Evolutionary conservation across 1,284 basidiomycete species (phyloP).

Genomic region (Ustilago xerochloae): DNA sequence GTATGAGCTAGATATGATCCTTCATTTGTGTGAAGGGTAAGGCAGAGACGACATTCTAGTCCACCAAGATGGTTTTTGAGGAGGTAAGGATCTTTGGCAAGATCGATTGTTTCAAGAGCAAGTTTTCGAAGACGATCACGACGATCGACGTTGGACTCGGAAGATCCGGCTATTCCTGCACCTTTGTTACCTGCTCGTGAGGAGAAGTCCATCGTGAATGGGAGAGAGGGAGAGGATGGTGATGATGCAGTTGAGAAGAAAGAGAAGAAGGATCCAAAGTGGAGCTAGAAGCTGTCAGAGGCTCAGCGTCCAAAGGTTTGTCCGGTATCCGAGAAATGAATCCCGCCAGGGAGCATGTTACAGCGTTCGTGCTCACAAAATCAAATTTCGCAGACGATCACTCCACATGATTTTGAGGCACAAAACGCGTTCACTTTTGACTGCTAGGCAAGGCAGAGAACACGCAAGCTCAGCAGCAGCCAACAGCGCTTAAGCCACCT

Average conservation of each 20-base stretch:
- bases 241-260: neutral
- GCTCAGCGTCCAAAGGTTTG: too few species aligned
- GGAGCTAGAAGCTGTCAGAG: constrained; percentile 4
- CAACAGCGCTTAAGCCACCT: constrained; percentile 36
- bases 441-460: constrained; percentile 14
- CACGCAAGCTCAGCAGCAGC: constrained; percentile 32
- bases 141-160: constrained; percentile 93
- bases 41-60: constrained; percentile 95
- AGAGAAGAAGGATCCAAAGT: neutral
- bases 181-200: constrained; percentile 68
- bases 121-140: constrained; percentile 94
- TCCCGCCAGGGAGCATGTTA: neutral
- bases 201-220: constrained; percentile 62
- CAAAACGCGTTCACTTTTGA: constrained; percentile 26
- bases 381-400: constrained; percentile 30
- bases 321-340: constrained; percentile 23
- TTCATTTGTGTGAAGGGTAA: constrained; percentile 98
- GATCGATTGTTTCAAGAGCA: constrained; percentile 70
- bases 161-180: constrained; percentile 76
- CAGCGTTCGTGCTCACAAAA: neutral
- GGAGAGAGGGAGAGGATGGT: neutral
- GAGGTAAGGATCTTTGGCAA: constrained; percentile 88
- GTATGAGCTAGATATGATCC: constrained; percentile 99
- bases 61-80: constrained; percentile 96
- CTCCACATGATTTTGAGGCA: constrained; percentile 31